Evolutionary conservation across 345 rosid genomes (phyloP), one percentile per base, ranked within the genome.

Genomic region (Bretschneidera sinensis): DNA sequence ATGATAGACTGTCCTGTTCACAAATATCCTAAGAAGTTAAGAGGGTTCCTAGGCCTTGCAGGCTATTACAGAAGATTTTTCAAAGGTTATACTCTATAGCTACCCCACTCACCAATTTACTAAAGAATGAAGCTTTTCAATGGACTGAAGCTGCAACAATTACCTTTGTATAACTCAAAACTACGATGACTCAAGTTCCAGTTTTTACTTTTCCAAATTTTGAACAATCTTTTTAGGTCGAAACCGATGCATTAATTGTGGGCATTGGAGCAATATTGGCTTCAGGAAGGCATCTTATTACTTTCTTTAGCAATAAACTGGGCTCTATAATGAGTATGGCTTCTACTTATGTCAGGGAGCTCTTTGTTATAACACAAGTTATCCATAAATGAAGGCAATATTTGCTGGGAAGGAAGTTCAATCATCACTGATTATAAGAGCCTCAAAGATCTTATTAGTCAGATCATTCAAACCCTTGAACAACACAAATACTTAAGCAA

Each of bases 221-320:
- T 20, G 2, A 9, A 4, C 4, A 4, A 9, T 11, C 9, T 21
- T 52, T 52, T 20, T 4, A 2, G 10, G 20, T 52, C 5, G 8
- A 52, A 52, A 14, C 24, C 9, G 55, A 52, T 21, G 55, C 55
- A 17, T 52, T 23, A 15, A 21, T 6, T 10, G 55, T 15, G 13
- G 55, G 55, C 10, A 52, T 52, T 21, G 55, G 55, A 2, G 55
- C 55, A 6, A 15, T 52, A 15, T 52, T 52, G 20, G 5, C 55
- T 8, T 23, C 13, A 15, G 6, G 20, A 5, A 20, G 18, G 9
- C 6, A 48, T 11, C 52, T 20, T 48, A 5, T 48, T 48, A 20
- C 9, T 6, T 48, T n/a, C n/a, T n/a, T n/a, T n/a, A 48, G 6
- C 18, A 11, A n/a, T 20, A 8, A n/a, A 5, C 52, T 20, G 5